A percentile compares a stretch with the other conserved stretches of the same genome.
These are phyloP conservation scores for Yamadazyma kanchanaburiensis DNA, from an alignment of 1,139 yeast species.

Conservation along the genomic window DNA sequence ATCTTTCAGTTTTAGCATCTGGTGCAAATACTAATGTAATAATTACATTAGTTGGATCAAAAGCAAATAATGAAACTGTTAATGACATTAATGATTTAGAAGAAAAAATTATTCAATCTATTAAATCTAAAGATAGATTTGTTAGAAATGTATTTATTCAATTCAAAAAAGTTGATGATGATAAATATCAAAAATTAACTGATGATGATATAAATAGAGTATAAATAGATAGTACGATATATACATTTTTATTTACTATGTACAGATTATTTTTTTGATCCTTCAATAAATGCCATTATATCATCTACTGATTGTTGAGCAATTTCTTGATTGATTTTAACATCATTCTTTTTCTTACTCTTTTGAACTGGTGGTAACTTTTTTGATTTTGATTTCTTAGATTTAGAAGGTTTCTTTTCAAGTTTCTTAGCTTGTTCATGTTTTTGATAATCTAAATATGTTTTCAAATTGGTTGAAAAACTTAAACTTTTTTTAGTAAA, in stretches of 20 bases:
- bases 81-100: slow-evolving; percentile 28
- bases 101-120: slow-evolving; percentile 18
- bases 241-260: slow-evolving; percentile 6
- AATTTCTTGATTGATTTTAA: slow-evolving; percentile 48
- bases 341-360: slow-evolving; percentile 22
- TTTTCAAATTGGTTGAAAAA: slow-evolving; percentile 53
- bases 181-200: slow-evolving; percentile 6
- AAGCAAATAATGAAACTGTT: slow-evolving; percentile 12
- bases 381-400: slow-evolving; percentile 9
- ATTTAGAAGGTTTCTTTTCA: slow-evolving; percentile 13
- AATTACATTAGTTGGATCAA: slow-evolving; percentile 17
- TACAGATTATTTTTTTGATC: slow-evolving; percentile 17
- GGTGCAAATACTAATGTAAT: slow-evolving; percentile 63
- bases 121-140: slow-evolving; percentile 31
- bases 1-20: slow-evolving; percentile 57
- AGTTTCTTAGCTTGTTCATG: slow-evolving; percentile 24
- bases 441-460: slow-evolving; percentile 38
- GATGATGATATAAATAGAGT: slow-evolving; percentile 7
- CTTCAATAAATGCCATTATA: slow-evolving; percentile 64
- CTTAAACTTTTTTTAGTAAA: slow-evolving; percentile 61
- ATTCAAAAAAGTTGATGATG: slow-evolving; percentile 10
- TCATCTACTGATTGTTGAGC: slow-evolving; percentile 66
- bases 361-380: slow-evolving; percentile 2
- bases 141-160: slow-evolving; percentile 29
- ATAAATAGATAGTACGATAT: slow-evolving; percentile 1